These are phyloP conservation scores for Fusarium albidum DNA, from an alignment of 2,329 filamentous ascomycete genomes.

Conservation along the genomic window DNA sequence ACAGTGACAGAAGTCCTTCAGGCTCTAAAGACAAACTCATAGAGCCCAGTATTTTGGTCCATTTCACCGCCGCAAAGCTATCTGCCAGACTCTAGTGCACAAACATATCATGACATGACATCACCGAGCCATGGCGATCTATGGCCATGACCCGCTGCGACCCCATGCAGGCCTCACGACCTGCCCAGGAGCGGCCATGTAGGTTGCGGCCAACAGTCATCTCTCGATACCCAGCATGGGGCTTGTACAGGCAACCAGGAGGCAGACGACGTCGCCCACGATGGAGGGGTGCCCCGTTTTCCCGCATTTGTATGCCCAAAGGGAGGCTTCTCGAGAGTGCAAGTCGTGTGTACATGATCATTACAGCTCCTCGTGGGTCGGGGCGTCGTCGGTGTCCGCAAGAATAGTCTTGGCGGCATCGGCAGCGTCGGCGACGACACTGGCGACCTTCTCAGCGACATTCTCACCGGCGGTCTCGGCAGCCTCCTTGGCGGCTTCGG, in stretches of 20 bases:
- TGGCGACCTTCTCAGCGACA: conserved; percentile 56
- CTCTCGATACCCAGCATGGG: conserved; percentile 8
- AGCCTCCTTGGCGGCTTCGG: conserved; percentile 46
- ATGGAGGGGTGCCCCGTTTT: conserved; percentile 1
- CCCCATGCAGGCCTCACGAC: conserved; percentile 17
- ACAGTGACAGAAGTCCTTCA: background rate
- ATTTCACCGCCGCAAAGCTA: conserved; percentile 3
- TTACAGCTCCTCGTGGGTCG: conserved; percentile 70
- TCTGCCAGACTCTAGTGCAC: background rate
- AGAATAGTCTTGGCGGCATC: conserved; percentile 61
- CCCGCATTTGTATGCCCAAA: conserved; percentile 9
- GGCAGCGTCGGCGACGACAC: conserved; percentile 56
- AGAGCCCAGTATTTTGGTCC: background rate
- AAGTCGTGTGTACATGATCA: conserved; percentile 15
- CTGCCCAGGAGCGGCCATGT: conserved; percentile 14
- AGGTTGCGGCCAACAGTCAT: conserved; percentile 22
- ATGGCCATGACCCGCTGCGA: conserved; percentile 10
- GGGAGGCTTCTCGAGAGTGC: conserved; percentile 16
- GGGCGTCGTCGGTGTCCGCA: conserved; percentile 62
- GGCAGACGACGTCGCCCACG: conserved; percentile 16
- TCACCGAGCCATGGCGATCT: conserved; percentile 23
- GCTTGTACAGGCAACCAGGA: background rate
- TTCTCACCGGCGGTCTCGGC: conserved; percentile 47
- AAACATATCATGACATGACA: conserved; percentile 24
- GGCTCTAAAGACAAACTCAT: background rate